Conservation (phyloP, 2,329 filamentous ascomycete genomes). For the Dendrostoma leiphaemia region DNA sequence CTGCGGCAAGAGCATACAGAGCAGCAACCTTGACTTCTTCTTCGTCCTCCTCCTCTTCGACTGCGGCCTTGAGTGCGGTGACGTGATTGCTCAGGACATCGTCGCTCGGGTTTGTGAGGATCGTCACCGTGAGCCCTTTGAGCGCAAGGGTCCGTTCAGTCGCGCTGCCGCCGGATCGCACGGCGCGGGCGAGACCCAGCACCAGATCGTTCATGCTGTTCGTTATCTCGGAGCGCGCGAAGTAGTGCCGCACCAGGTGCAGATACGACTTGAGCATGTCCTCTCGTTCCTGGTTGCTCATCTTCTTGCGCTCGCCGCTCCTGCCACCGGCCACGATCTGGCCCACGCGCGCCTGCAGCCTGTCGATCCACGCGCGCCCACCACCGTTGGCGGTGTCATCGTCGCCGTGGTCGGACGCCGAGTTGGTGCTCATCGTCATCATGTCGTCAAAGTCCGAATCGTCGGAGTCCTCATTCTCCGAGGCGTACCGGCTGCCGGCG, state of each 20-base stretch:
- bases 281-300: constrained; percentile 69
- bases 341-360: constrained; percentile 64
- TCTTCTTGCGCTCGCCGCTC: constrained; percentile 67
- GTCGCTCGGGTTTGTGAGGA: constrained; percentile 65
- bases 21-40: constrained; percentile 67
- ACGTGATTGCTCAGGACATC: constrained; percentile 63
- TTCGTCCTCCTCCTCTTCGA: constrained; percentile 69
- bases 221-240: constrained; percentile 61
- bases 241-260: constrained; percentile 66
- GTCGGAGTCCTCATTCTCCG: constrained; percentile 57
- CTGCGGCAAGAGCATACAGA: constrained; percentile 71
- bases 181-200: constrained; percentile 64
- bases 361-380: constrained; percentile 53
- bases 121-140: constrained; percentile 68
- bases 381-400: constrained; percentile 48
- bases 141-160: constrained; percentile 70
- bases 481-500: constrained; percentile 59
- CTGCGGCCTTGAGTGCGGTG: constrained; percentile 56
- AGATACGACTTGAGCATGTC: constrained; percentile 60
- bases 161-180: constrained; percentile 66
- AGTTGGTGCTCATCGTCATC: constrained; percentile 42
- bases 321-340: constrained; percentile 47
- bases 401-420: constrained; percentile 63
- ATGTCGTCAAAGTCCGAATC: constrained; percentile 53
- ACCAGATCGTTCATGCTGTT: constrained; percentile 59